phyloP scores from a whole-genome alignment of 1,284 basidiomycete species.

The Clitocybe nebularis region DNA sequence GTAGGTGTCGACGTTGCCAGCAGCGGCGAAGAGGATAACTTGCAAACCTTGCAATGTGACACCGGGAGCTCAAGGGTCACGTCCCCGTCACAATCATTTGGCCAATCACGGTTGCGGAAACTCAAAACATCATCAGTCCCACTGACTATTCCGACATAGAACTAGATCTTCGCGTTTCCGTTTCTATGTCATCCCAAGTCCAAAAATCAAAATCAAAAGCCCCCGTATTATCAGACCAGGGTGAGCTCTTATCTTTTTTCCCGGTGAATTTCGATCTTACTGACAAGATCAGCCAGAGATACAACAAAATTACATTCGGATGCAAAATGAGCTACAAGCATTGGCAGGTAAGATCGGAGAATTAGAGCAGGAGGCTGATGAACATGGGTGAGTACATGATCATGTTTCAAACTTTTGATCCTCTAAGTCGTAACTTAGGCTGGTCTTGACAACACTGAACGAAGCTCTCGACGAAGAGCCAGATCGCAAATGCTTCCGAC shows the following conservation, averaged over 20 bases:
- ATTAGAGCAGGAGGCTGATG: conserved; percentile 89
- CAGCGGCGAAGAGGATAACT: conserved; percentile 27
- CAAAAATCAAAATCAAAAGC: conserved; percentile 53
- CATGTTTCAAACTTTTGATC: not conserved
- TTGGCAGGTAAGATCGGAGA: conserved; percentile 91
- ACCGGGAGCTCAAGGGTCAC: conserved; percentile 36
- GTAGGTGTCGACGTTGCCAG: conserved; percentile 33
- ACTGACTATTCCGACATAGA: too few species aligned
- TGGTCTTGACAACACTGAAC: conserved; percentile 86
- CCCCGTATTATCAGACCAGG: conserved; percentile 61
- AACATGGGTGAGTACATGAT: conserved; percentile 62
- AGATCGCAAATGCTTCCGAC: conserved; percentile 90
- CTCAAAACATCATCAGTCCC: conserved; percentile 26
- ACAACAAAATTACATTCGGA: conserved; percentile 69
- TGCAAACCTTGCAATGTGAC: conserved; percentile 28
- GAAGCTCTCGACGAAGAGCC: conserved; percentile 79
- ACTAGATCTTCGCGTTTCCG: too few species aligned
- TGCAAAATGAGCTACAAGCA: conserved; percentile 81
- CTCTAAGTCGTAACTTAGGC: conserved; percentile 40
- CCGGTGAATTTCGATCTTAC: conserved; percentile 20
- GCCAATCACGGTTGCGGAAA: conserved; percentile 50
- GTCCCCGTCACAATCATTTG: conserved; percentile 21
- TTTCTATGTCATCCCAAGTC: conserved; percentile 34
- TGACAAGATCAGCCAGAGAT: conserved; percentile 63
- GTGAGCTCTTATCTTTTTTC: conserved; percentile 37